A percentile compares a stretch with the other conserved stretches of the same genome.
These are phyloP conservation scores for Saitozyma sp. DNA, from an alignment of 768 basidiomycete species.

Conservation along the genomic window DNA sequence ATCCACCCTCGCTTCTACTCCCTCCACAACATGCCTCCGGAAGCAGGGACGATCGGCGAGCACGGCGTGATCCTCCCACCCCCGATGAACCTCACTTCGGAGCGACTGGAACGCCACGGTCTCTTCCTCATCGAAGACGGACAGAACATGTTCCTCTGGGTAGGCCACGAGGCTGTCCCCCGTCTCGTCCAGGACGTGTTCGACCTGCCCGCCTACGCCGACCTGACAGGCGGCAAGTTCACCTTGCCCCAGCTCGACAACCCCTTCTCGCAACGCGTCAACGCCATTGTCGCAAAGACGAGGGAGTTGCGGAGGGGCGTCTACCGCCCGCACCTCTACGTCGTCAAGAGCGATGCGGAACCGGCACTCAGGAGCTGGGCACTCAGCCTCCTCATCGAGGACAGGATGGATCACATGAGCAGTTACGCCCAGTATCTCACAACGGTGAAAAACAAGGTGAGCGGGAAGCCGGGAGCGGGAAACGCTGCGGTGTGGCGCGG, in stretches of 20 bases:
- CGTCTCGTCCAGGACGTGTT: conserved; percentile 93
- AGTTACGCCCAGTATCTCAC: conserved; percentile 95
- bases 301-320: conserved; percentile 89
- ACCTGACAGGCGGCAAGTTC: conserved; percentile 88
- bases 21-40: conserved; percentile 79
- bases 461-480: conserved; percentile 9
- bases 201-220: conserved; percentile 80
- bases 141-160: conserved; percentile 96
- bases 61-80: conserved; percentile 83
- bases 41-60: conserved; percentile 91
- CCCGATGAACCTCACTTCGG: conserved; percentile 86
- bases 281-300: conserved; percentile 89
- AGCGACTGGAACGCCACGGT: conserved; percentile 90
- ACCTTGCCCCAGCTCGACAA: conserved; percentile 91
- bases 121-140: conserved; percentile 96
- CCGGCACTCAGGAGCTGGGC: conserved; percentile 94
- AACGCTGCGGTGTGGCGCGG: neutral
- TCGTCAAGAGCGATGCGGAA: conserved; percentile 98
- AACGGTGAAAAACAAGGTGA: conserved; percentile 84
- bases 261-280: conserved; percentile 90
- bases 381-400: conserved; percentile 88
- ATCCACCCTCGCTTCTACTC: conserved; percentile 95
- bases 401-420: conserved; percentile 88
- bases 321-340: conserved; percentile 89
- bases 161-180: conserved; percentile 97